phyloP scores from a whole-genome alignment of 805 yeast species.

The Kodamaea fukazawae region DNA sequence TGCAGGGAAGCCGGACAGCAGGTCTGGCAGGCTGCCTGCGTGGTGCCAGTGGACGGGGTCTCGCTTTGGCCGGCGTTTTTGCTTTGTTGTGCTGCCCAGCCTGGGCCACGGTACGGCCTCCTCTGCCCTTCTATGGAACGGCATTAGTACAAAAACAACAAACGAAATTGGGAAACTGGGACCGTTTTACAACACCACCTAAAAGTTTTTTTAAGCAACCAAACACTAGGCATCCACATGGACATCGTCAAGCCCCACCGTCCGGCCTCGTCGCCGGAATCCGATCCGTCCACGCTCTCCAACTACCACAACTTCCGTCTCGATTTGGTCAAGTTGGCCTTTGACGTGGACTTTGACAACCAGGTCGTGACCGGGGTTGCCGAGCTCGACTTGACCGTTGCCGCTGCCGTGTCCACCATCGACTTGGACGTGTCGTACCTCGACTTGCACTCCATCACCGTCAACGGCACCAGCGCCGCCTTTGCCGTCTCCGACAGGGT shows the following conservation, averaged over 20 bases:
- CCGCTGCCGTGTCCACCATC: constrained; percentile 8
- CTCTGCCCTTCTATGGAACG: not conserved
- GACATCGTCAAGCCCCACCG: constrained; percentile 18
- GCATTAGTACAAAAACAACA: not conserved
- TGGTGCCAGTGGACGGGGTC: no score
- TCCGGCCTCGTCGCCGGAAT: constrained; percentile 48
- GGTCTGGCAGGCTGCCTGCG: no score
- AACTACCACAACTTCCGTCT: constrained; percentile 26
- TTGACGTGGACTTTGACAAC: constrained; percentile 24
- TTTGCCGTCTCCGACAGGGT: constrained; percentile 14
- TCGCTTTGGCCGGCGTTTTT: no score
- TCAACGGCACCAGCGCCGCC: constrained; percentile 17
- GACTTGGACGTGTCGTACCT: constrained; percentile 29
- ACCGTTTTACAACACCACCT: not conserved
- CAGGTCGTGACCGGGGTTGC: constrained; percentile 24
- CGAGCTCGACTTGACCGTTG: constrained; percentile 15
- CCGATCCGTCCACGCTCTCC: constrained; percentile 70
- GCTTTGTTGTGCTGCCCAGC: not conserved
- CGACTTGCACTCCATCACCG: constrained; percentile 16
- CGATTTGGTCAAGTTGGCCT: constrained; percentile 18
- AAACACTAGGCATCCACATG: constrained; percentile 7
- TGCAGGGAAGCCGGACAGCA: no score
- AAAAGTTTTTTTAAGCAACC: constrained; percentile 1
- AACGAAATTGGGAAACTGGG: no score
- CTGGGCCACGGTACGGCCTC: no score